Evolutionary conservation across 345 rosid species (phyloP).

Genomic region (Eucalyptus marginata): DNA sequence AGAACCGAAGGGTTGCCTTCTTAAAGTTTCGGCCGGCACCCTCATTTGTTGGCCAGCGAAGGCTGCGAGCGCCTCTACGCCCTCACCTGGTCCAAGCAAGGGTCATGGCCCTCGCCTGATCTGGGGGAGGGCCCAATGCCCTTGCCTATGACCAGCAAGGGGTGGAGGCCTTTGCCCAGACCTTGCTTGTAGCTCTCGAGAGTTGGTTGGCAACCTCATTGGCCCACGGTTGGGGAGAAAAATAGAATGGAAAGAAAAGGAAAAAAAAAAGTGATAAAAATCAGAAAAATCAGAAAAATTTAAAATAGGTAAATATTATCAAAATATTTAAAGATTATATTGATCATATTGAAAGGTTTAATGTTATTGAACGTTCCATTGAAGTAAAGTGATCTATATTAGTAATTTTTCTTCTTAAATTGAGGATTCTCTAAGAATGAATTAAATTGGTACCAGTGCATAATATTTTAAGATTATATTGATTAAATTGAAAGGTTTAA

Average conservation of each 20-base stretch:
- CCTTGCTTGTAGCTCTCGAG: fast-evolving
- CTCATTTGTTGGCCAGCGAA: not conserved
- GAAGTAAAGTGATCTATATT: too few species aligned
- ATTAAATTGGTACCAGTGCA: fast-evolving
- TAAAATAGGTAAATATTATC: too few species aligned
- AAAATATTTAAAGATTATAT: too few species aligned
- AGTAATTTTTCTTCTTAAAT: fast-evolving
- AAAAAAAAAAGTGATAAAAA: too few species aligned
- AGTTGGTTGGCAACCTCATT: too few species aligned
- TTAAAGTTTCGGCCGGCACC: not conserved
- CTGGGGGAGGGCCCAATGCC: too few species aligned
- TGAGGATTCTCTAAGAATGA: too few species aligned
- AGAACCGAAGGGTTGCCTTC: not conserved
- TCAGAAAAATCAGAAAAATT: fast-evolving
- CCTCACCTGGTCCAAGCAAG: fast-evolving
- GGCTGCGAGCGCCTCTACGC: not conserved
- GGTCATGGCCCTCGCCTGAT: too few species aligned
- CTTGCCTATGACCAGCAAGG: fast-evolving
- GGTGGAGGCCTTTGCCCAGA: too few species aligned
- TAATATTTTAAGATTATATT: fast-evolving
- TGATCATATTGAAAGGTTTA: too few species aligned
- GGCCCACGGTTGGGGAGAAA: fast-evolving
- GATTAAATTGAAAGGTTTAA: fast-evolving
- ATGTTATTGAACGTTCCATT: too few species aligned
- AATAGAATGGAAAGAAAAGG: too few species aligned